A percentile compares a stretch with the other conserved stretches of the same genome.
phyloP scores from a whole-genome alignment of 805 yeast genomes.

The Candida odintsovae region DNA sequence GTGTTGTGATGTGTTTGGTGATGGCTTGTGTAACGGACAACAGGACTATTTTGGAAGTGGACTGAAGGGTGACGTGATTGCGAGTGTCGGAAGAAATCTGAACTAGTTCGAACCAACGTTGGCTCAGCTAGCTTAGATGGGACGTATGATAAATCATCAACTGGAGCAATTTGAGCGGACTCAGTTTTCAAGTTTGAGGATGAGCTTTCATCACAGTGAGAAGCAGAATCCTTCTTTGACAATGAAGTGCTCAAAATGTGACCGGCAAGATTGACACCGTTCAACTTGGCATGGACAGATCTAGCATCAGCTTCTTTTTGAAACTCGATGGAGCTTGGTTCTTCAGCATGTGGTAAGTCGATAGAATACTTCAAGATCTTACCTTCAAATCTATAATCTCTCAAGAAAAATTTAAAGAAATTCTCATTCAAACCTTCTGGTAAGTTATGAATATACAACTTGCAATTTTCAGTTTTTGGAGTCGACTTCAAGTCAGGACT shows the following conservation, averaged over 20 bases:
- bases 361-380: constrained; percentile 16
- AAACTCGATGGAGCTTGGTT: constrained; percentile 22
- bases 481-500: not conserved
- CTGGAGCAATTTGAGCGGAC: constrained; percentile 5
- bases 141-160: not conserved
- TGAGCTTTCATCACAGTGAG: not conserved
- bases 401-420: constrained; percentile 23
- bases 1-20: not conserved
- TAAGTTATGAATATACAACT: constrained; percentile 20
- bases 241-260: constrained; percentile 12
- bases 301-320: constrained; percentile 20
- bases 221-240: constrained; percentile 2
- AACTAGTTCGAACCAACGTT: not conserved
- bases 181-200: not conserved
- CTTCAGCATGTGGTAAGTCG: constrained; percentile 5
- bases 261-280: constrained; percentile 22
- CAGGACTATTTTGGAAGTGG: constrained; percentile 1
- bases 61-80: constrained; percentile 2
- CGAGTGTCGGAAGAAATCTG: not conserved
- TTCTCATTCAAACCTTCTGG: constrained; percentile 22
- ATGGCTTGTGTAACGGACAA: not conserved
- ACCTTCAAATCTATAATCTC: constrained; percentile 18
- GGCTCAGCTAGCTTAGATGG: not conserved
- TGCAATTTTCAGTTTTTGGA: not conserved
- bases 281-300: constrained; percentile 16